Conservation (phyloP, 768 basidiomycete species). For the Tubosaeta sp. region DNA sequence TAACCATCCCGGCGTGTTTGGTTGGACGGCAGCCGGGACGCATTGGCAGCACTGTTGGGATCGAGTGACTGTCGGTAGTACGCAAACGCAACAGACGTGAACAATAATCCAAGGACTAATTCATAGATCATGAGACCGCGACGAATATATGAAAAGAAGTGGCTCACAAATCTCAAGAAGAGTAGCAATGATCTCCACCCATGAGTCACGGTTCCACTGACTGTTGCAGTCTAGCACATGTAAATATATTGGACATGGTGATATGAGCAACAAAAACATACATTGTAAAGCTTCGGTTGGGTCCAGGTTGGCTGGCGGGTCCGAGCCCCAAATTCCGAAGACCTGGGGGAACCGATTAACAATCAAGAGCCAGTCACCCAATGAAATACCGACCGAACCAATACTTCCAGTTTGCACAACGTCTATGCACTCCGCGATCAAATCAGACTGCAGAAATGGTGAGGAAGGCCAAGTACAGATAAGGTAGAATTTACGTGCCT, state of each 20-base stretch:
- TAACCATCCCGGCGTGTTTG: constrained; percentile 35
- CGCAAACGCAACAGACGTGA: constrained; percentile 60
- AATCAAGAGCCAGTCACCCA: neutral
- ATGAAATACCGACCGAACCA: constrained; percentile 27
- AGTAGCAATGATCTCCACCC: constrained; percentile 62
- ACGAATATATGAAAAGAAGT: too few relatives aligned
- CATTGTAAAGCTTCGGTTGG: constrained; percentile 43
- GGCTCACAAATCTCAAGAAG: constrained; percentile 55
- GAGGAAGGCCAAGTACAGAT: neutral
- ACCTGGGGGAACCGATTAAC: constrained; percentile 25
- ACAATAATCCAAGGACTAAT: constrained; percentile 54
- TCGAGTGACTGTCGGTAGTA: constrained; percentile 76
- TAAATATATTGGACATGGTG: constrained; percentile 10
- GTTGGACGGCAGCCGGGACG: constrained; percentile 39
- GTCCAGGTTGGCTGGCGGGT: constrained; percentile 28
- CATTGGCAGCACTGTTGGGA: constrained; percentile 54
- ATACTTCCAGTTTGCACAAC: constrained; percentile 34
- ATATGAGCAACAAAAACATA: constrained; percentile 27
- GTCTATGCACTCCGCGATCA: constrained; percentile 52
- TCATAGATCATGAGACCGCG: neutral
- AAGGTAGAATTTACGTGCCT: constrained; percentile 39
- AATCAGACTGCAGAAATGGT: constrained; percentile 40
- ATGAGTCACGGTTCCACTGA: constrained; percentile 61
- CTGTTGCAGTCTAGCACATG: constrained; percentile 51
- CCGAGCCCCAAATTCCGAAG: constrained; percentile 55